Percentiles rank a stretch among this genome's conserved stretches.
Conservation (phyloP, 768 basidiomycete species). For the Boletus bicolor region DNA sequence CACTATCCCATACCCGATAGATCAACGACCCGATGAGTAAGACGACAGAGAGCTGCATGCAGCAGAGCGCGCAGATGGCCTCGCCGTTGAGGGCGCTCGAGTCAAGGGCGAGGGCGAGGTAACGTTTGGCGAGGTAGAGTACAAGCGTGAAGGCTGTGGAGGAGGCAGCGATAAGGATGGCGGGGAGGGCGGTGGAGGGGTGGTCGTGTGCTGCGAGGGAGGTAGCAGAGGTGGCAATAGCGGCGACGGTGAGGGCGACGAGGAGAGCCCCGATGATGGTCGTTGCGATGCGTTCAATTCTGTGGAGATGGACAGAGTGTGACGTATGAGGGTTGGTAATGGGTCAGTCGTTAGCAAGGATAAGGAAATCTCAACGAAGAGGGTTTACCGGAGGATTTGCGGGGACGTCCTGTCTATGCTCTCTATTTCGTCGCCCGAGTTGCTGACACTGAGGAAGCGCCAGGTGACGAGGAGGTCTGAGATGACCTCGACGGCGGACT, state of each 20-base stretch:
- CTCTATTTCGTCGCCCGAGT: conserved; percentile 33
- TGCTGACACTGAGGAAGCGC: conserved; percentile 37
- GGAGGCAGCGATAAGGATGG: conserved; percentile 42
- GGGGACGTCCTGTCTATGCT: background rate
- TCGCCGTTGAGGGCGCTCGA: conserved; percentile 45
- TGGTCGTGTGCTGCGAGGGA: conserved; percentile 35
- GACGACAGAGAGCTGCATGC: conserved; percentile 42
- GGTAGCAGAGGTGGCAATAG: conserved; percentile 34
- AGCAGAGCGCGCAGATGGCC: conserved; percentile 42
- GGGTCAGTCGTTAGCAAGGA: background rate
- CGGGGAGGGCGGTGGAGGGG: conserved; percentile 38
- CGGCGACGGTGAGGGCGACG: conserved; percentile 36
- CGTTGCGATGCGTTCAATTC: conserved; percentile 39
- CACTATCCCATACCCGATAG: conserved; percentile 40
- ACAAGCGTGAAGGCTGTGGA: conserved; percentile 39
- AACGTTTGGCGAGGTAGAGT: conserved; percentile 44
- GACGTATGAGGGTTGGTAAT: background rate
- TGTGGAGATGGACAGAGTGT: conserved; percentile 2
- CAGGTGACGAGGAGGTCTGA: conserved; percentile 44
- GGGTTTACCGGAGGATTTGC: conserved; percentile 13
- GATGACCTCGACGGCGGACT: conserved; percentile 45
- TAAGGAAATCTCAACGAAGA: background rate
- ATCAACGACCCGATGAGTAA: conserved; percentile 41
- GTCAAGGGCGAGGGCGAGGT: conserved; percentile 42
- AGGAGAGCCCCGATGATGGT: conserved; percentile 37